Base-by-base conservation (phyloP, 331 rosid genomes). In the Dryas integrifolia region DNA sequence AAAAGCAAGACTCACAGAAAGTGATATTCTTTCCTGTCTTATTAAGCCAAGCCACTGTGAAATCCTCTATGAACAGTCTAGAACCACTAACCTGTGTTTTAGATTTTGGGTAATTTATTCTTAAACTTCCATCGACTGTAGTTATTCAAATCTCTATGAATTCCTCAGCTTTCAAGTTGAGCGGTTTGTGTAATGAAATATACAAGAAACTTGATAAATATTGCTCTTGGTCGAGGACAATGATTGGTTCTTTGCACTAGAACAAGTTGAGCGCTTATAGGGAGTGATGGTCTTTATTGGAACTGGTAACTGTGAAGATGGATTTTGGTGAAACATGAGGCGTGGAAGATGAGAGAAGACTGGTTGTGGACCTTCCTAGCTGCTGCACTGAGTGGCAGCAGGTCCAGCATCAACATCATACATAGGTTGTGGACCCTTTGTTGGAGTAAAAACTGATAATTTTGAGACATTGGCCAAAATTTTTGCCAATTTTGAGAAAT, bases 91-190 rank as follows among this genome's bases (percentile, higher is more conserved):
- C 35, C 35, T 30, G 35, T 30, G 35, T 30, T 11, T 55, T 73
- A 82, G 79, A 70, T 76, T 58, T 72, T 55, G 65, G 53, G 74
- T 55, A 24, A 14, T 50, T 26, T 70, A 56, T 70, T 57, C 58
- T 41, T 21, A 21, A 56, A 58, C 18, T 50, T n/a, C n/a, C 10
- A 35, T 48, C 39, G 98, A 80, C 83, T 68, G 69, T 80, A 11
- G 73, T 76, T 43, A 41, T 85, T 40, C 92, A 86, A 67, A 57
- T 84, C 82, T 78, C 88, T 62, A 49, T 78, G 51, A 86, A 85
- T 58, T 74, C 86, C 72, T 75, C 87, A 35, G 43, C 81, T 76
- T 89, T 75, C 50, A 81, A 82, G 67, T 61, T 68, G 69, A 58
- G 60, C 67, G 69, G 59, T 55, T 13, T 84, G 67, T 73, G 81